Evolutionary conservation across 768 basidiomycete genomes (phyloP), one percentile per base, ranked within the genome.

Genomic region (Boletus sensibilis): DNA sequence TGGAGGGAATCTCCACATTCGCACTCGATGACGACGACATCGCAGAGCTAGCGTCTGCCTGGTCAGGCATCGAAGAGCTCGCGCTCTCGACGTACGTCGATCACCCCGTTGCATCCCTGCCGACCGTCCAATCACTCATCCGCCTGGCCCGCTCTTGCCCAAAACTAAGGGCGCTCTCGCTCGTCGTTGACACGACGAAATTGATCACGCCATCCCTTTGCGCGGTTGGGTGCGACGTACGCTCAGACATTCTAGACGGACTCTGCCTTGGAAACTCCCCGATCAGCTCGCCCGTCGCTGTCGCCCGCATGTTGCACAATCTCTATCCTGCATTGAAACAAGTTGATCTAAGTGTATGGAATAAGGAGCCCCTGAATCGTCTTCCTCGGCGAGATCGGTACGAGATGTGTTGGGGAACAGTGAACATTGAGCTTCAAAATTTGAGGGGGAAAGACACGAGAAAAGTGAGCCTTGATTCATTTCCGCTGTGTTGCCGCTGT

Each of bases 201-300:
- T 7, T 42, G n/a, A 0, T 11, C 29, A 18, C 23, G 1, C 16
- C 39, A 1, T 27, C 40, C 13, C 18, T 27, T 20, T 21, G 6
- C 23, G 11, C 44, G 11, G 16, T 38, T 14, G 37, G 4, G 21
- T 8, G 23, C 0, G 44, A 55, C 31, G 27, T 41, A 6, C 51
- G 43, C 27, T 59, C 63, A 0, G 42, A 35, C 13, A 14, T 43
- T 2, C 53, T 68, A 2, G 23, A 40, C 0, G 42, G 50, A 0
- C 69, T 68, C 4, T 55, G 56, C 18, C 54, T 68, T 1, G 67
- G 64, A 12, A 71, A 68, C 13, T 64, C 69, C 2, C 59, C 55
- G 0, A 50, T 68, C 23, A n/a, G 11, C 10, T 47, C 53, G 0
- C 67, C 64, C 5, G 3, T 21, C 10, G 12, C 39, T 1, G 55